Base-by-base conservation (phyloP, 225 moss, liverwort and hornwort species). In the Physcomitrium patens region DNA sequence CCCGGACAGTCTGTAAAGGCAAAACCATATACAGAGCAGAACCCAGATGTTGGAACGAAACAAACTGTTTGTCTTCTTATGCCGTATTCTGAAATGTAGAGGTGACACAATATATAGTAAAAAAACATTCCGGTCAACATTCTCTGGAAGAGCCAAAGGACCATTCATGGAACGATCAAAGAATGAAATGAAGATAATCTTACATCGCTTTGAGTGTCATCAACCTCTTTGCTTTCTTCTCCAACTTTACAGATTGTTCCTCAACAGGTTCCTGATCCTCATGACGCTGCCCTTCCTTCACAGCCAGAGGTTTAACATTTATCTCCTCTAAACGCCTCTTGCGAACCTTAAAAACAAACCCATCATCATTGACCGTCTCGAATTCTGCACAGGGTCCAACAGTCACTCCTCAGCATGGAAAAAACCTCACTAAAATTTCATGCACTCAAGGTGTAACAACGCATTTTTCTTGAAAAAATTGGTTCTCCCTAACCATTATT, bases 331-430 rank as follows among this genome's bases (percentile, higher is more conserved):
- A 76, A 48, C 83, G 83, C 68, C 77, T 78, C 86, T 79, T 89
- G 44, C 89, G 85, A 27, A 86, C 68, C 74, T 89, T 89, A 70
- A 78, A 89, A 10, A 86, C 19, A 44, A 85, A 86, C 27, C 89
- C 89, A 20, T 75, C 81, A 31, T 86, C 89, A 68, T 85, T 81
- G 48, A 89, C 79, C 13, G 76, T 80, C 81, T 79, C 81, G 74
- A 80, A 83, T 76, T 89, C 89, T 89, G 81, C 72, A 74, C 67
- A 80, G 28, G 52, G 54, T 59, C 60, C 58, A 76, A 46, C 7
- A 18, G 14, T 52, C 67, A 72, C 45, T 59, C 63, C 28, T 26
- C 46, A 6, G 27, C 55, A 20, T 11, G 24, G 44, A 8, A 62
- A 17, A 54, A 4, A 8, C 9, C 48, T 19, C 59, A 19, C 20